A percentile compares a stretch with the other conserved stretches of the same genome.
Conservation (phyloP, 768 basidiomycete genomes). For the Candolleomyces efflorescens region DNA sequence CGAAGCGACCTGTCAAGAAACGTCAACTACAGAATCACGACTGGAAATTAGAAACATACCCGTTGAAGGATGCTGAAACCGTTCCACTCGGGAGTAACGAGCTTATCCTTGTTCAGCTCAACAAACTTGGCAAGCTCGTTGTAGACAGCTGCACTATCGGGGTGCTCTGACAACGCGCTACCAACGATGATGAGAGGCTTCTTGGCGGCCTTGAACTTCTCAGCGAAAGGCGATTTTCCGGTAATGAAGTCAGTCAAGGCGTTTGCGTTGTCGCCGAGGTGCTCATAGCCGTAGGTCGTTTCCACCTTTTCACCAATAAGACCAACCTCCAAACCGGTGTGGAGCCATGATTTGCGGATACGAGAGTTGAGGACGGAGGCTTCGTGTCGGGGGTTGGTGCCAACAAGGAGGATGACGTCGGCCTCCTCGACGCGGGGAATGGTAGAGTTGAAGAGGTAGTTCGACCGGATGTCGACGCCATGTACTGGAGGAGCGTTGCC, state of each 20-base stretch:
- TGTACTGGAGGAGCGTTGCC: conserved; percentile 69
- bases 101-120: conserved; percentile 64
- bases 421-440: conserved; percentile 89
- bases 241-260: conserved; percentile 73
- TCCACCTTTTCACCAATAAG: conserved; percentile 89
- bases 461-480: conserved; percentile 88
- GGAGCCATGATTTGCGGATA: conserved; percentile 92
- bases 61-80: conserved; percentile 92
- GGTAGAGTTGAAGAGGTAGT: conserved; percentile 94
- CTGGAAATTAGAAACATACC: conserved; percentile 39
- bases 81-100: conserved; percentile 91
- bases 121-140: conserved; percentile 78
- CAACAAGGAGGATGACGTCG: conserved; percentile 89
- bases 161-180: conserved; percentile 78
- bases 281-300: conserved; percentile 90
- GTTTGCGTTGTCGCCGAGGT: conserved; percentile 74
- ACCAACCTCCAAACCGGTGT: conserved; percentile 81
- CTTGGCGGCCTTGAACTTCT: conserved; percentile 87
- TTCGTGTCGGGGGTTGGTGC: conserved; percentile 96
- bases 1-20: conserved; percentile 67
- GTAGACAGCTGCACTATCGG: conserved; percentile 76
- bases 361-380: conserved; percentile 97
- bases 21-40: neutral
- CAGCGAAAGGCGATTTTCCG: conserved; percentile 75
- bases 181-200: conserved; percentile 92